A percentile compares a stretch with the other conserved stretches of the same genome.
phyloP scores from a whole-genome alignment of 2,329 filamentous ascomycete genomes.

The Nectriaceae sp. region DNA sequence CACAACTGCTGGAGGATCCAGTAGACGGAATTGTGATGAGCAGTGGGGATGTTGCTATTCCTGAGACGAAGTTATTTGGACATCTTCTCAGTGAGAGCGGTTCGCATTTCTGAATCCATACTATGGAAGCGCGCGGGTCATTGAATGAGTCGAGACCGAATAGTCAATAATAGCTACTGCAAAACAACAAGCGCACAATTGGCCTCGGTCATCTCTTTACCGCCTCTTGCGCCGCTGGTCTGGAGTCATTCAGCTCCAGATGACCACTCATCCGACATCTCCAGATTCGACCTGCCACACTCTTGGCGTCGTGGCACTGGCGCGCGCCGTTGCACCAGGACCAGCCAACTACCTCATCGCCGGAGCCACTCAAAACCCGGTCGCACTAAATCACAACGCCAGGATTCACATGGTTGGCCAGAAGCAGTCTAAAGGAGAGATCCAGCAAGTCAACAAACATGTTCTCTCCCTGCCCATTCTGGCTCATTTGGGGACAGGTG shows the following conservation, averaged over 20 bases:
- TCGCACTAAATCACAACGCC: not conserved
- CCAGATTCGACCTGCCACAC: slow-evolving; percentile 15
- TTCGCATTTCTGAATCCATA: too few relatives aligned
- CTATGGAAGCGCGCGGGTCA: not conserved
- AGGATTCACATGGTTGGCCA: slow-evolving; percentile 16
- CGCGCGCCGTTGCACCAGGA: slow-evolving; percentile 3
- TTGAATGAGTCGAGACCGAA: too few relatives aligned
- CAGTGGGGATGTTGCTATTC: too few relatives aligned
- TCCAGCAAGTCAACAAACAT: slow-evolving; percentile 13
- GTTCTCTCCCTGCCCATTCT: slow-evolving; percentile 19
- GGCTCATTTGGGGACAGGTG: slow-evolving; percentile 22
- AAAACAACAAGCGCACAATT: too few relatives aligned
- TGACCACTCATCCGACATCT: slow-evolving; percentile 22
- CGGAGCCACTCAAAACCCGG: slow-evolving; percentile 6
- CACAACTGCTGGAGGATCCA: not conserved
- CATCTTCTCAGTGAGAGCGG: too few relatives aligned
- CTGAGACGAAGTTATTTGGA: too few relatives aligned
- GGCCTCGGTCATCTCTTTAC: too few relatives aligned
- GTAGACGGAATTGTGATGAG: not conserved
- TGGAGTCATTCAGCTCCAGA: not conserved
- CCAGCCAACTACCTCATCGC: slow-evolving; percentile 9
- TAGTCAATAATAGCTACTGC: too few relatives aligned
- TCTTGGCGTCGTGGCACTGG: slow-evolving; percentile 17
- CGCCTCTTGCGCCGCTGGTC: not conserved
- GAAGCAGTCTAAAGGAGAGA: slow-evolving; percentile 9